Evolutionary conservation across 306 rosid species (phyloP), one percentile per base, ranked within the genome.

Genomic region (Delonix regia): DNA sequence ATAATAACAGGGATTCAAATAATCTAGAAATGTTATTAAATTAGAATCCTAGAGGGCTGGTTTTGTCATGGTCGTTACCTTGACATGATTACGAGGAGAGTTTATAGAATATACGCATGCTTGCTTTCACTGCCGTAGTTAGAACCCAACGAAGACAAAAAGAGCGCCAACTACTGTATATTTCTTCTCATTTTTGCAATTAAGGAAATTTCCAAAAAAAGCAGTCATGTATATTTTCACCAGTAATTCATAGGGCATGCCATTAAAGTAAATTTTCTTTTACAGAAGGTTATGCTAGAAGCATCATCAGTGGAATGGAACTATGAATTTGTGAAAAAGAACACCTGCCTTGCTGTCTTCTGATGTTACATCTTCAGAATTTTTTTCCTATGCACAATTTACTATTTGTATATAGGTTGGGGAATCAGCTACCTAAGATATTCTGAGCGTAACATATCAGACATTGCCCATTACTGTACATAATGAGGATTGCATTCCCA

Each of bases 401-500:
- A 6, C 64, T 4, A 11, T 24, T 10, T 56, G 63, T 25, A 56
- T 3, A 56, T 63, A 0, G 47, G 67, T 60, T 60, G 4, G 41
- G 47, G 64, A 39, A 22, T 65, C 60, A 33, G 42, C 80, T 64
- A 64, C 38, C 49, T 34, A 36, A 78, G 34, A 38, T 7, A 65
- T 59, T 39, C 76, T 47, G 60, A 41, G 55, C 69, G 77, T 76
- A 39, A 1, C 71, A 76, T 67, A 74, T 67, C 80, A 68, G 78
- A 79, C 41, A 42, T 67, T 39, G 34, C 68, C 83, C 61, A 65
- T 85, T 75, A 77, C 92, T 88, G 83, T 89, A 89, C 90, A 88
- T 73, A 56, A 71, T 77, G 19, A 73, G 36, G 86, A 85, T 62
- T 25, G 42, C 52, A 74, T 78, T 80, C 78, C 77, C 79, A 84